Evolutionary conservation across 1,139 yeast species (phyloP), one percentile per base, ranked within the genome.

Genomic region (Candida tunisiensis): DNA sequence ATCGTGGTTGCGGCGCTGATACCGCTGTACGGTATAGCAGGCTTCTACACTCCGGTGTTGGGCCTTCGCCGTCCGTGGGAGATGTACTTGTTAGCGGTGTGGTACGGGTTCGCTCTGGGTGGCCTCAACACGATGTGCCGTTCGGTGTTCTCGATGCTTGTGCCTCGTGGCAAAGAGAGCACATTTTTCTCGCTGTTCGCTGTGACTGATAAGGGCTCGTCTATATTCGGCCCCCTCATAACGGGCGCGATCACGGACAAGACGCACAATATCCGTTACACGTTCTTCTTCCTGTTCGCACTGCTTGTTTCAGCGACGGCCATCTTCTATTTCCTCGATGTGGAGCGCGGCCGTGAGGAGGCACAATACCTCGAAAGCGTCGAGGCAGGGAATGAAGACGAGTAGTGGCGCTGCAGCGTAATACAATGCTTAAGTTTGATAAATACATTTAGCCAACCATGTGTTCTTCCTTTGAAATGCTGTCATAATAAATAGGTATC

Each of bases 121-220:
- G 79, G 80, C 0, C 47, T 74, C 12, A 62, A 74, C 14, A 71
- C 82, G 0, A 57, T 71, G 1, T 64, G 78, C 16, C 57, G 83
- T 27, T 68, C 80, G 2, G 54, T 71, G 3, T 74, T 67, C 44
- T 62, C 77, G 18, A 45, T 72, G 39, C 57, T 74, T 28, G 71
- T 74, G 25, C 85, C 85, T 12, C 57, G 53, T 23, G 83, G 83
- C 10, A 69, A 65, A 38, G 85, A 74, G 39, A 66, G 74, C 2
- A 66, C 73, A 3, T 74, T 74, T 42, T 74, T 74, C 47, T 72
- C 82, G 10, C 51, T 74, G 24, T 74, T 68, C 45, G 65, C 75
- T 19, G 69, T 74, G 23, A 74, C 85, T 1, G 85, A 74, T 44
- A 74, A 74, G 40, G 82, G 83, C 3, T 69, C 79, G 6, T 69